Percentiles rank a stretch among this genome's conserved stretches.
Evolutionary conservation across 2,329 filamentous ascomycete genomes (phyloP).

Genomic region (Chrysoporthe austroafricana): DNA sequence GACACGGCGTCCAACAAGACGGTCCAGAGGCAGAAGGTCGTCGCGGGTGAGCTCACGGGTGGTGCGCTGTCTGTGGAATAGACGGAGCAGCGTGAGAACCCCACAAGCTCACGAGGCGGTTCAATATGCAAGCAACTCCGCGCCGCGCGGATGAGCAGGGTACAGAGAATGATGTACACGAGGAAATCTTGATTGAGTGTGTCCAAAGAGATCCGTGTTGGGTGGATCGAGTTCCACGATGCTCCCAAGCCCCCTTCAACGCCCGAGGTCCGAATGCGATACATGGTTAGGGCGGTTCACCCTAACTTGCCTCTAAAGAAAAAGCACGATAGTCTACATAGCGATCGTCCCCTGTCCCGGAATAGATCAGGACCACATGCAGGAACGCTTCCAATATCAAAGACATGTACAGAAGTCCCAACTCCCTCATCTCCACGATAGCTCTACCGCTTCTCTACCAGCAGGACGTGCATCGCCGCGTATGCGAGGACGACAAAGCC

Average conservation of each 20-base stretch:
- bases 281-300: constrained; percentile 4
- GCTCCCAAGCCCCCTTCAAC: constrained; percentile 28
- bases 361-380: constrained; percentile 7
- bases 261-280: constrained; percentile 31
- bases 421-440: neutral
- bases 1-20: constrained; percentile 50
- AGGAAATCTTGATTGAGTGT: constrained; percentile 5
- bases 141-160: neutral
- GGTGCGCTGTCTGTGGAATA: constrained; percentile 43
- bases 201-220: constrained; percentile 32
- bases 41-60: constrained; percentile 63
- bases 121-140: neutral
- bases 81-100: neutral
- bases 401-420: constrained; percentile 12
- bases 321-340: constrained; percentile 18
- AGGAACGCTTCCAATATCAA: constrained; percentile 11
- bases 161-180: constrained; percentile 12
- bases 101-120: neutral
- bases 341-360: constrained; percentile 13
- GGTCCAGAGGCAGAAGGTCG: constrained; percentile 54
- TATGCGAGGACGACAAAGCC: constrained; percentile 89
- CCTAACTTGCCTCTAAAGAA: constrained; percentile 13
- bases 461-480: constrained; percentile 86
- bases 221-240: constrained; percentile 25
- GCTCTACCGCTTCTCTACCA: constrained; percentile 80